These are phyloP conservation scores for Salvia sclarea DNA, from an alignment of 305 asterid species.

Conservation along the genomic window DNA sequence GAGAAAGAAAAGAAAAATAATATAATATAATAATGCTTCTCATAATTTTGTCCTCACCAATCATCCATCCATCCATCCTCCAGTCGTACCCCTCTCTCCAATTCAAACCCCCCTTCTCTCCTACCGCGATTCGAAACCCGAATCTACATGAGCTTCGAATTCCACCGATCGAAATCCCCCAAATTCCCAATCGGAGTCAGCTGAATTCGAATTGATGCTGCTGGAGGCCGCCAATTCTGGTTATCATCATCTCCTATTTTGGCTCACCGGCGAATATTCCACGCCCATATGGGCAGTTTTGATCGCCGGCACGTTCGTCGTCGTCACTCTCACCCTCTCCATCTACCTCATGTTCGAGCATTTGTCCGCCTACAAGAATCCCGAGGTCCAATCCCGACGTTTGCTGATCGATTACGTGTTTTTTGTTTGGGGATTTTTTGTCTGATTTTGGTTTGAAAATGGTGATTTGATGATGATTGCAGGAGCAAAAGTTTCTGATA, in stretches of 20 bases:
- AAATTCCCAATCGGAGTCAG: conserved; percentile 30
- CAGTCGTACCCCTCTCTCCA: conserved; percentile 37
- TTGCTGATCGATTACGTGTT: not conserved
- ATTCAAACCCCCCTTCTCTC: conserved; percentile 40
- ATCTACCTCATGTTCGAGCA: conserved; percentile 79
- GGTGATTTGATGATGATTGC: conserved; percentile 29
- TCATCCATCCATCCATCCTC: conserved; percentile 20
- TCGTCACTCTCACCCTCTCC: conserved; percentile 68
- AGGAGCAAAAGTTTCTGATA: conserved; percentile 98
- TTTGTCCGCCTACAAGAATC: conserved; percentile 84
- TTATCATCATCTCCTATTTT: conserved; percentile 40
- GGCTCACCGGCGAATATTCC: conserved; percentile 47
- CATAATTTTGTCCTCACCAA: conserved; percentile 37
- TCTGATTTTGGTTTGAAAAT: no score
- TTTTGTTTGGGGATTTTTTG: not conserved
- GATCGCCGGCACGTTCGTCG: conserved; percentile 65
- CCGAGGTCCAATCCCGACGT: conserved; percentile 55
- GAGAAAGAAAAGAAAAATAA: not conserved
- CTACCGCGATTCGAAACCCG: conserved; percentile 18
- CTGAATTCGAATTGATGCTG: conserved; percentile 58
- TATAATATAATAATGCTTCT: no score
- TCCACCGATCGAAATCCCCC: conserved; percentile 22
- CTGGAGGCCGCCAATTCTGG: conserved; percentile 44
- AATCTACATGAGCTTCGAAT: conserved; percentile 40
- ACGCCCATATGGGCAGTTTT: conserved; percentile 86